Percentiles rank a stretch among this genome's conserved stretches.
Evolutionary conservation across 2,329 filamentous ascomycete genomes (phyloP).

Genomic region (Metarhizium robertsii): DNA sequence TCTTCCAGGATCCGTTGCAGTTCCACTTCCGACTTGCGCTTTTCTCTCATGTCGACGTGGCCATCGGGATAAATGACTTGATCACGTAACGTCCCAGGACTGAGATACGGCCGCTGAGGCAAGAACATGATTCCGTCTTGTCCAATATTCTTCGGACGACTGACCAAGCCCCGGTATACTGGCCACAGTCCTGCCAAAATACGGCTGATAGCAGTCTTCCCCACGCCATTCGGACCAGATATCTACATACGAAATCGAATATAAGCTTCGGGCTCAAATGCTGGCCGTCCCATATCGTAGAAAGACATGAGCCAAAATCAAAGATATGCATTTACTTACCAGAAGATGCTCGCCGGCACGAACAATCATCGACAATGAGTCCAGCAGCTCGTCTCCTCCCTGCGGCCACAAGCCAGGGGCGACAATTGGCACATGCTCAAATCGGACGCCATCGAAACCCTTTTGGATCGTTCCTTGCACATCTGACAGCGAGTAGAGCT

Average conservation of each 20-base stretch:
- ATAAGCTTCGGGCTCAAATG: neutral
- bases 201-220: slow-evolving; percentile 81
- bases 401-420: slow-evolving; percentile 82
- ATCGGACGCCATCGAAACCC: slow-evolving; percentile 86
- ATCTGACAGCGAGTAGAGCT: slow-evolving; percentile 83
- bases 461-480: slow-evolving; percentile 89
- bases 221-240: slow-evolving; percentile 88
- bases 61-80: slow-evolving; percentile 98
- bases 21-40: slow-evolving; percentile 67
- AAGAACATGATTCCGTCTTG: slow-evolving; percentile 97
- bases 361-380: slow-evolving; percentile 81
- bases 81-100: slow-evolving; percentile 83
- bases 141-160: slow-evolving; percentile 69
- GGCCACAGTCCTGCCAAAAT: slow-evolving; percentile 93
- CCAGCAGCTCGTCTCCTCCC: slow-evolving; percentile 84
- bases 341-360: slow-evolving; percentile 86
- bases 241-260: slow-evolving; percentile 38
- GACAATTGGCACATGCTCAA: slow-evolving; percentile 89
- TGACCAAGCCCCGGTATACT: slow-evolving; percentile 86
- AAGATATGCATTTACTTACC: slow-evolving; percentile 23
- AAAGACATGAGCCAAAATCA: neutral
- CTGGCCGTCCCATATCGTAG: neutral
- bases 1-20: slow-evolving; percentile 72
- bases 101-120: slow-evolving; percentile 86
- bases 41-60: slow-evolving; percentile 84